Base-by-base conservation (phyloP, 225 moss, liverwort and hornwort genomes). In the Bryum argenteum region DNA sequence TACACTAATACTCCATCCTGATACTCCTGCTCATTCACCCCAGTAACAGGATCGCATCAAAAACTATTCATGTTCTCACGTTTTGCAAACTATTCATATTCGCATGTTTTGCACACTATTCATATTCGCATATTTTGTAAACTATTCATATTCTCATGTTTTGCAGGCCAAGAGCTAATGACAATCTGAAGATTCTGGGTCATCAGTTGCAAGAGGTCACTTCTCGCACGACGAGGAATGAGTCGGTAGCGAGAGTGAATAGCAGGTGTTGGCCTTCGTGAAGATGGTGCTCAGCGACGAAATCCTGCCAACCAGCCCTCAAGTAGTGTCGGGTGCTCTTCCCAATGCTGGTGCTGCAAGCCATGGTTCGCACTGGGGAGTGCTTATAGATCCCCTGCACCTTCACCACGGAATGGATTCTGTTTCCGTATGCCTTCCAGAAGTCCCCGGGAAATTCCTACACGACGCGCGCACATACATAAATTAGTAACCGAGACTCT, bases 361-460 rank as follows among this genome's bases (percentile, higher is more conserved):
- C 14, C 75, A 71, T 56, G 8, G 48, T 56, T 48, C 13, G 21
- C 21, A 13, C 76, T 13, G 63, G 65, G 1, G 77, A 77, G 12
- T 58, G 64, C 3, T 77, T 64, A 12, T 26, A 59, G 1, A 81
- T 77, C 1, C 81, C 77, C 53, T 81, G 77, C 9, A 77, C 26
- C 65, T 70, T 65, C 37, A 77, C 40, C 12, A 43, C 15, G 2
- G 69, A 15, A 44, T 6, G 69, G 45, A 77, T 53, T 14, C 54
- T 64, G 64, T 44, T 58, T 45, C 64, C 72, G 1, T 77, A 11
- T 7, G 28, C 43, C 24, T 20, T 47, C 59, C 40, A 81, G 42
- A 81, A 73, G 1, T 2, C 12, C 3, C 0, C 18, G 16, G 81
- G 81, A 52, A 81, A 6, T 43, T 77, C 81, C 72, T 72, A 57